Conservation (phyloP, 202 grass and related monocot species). For the Sporobolus alterniflorus region DNA sequence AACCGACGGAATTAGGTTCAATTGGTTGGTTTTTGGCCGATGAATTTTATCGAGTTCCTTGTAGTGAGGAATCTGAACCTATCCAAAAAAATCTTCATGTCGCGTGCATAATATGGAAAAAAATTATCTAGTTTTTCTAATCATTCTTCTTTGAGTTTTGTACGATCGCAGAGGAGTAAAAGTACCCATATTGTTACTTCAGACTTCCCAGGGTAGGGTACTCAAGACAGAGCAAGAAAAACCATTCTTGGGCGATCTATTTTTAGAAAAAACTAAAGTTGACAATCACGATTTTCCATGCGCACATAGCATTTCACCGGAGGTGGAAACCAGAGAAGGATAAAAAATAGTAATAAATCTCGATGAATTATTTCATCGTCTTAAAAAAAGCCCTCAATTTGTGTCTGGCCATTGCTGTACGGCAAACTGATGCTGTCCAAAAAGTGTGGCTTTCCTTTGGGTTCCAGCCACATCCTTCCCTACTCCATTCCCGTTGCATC, state of each 20-base stretch:
- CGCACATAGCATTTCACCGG: not conserved
- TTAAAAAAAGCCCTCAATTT: not conserved
- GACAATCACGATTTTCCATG: not conserved
- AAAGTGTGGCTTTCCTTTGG: conserved; percentile 57
- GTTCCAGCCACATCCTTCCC: not conserved
- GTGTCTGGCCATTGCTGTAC: conserved; percentile 26
- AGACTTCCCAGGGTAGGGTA: not conserved
- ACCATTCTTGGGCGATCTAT: not conserved
- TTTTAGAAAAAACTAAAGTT: conserved; percentile 31
- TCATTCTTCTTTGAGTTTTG: too few species aligned
- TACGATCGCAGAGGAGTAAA: too few species aligned
- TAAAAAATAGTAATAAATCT: conserved; percentile 15
- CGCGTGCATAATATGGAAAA: too few species aligned
- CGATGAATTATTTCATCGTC: not conserved
- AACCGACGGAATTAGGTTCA: too few species aligned
- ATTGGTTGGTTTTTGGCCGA: too few species aligned
- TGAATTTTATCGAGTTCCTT: too few species aligned
- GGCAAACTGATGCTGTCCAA: conserved; percentile 30
- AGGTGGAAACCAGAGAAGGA: conserved; percentile 11
- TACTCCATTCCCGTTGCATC: conserved; percentile 34
- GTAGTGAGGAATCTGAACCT: too few species aligned
- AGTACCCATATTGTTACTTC: too few species aligned
- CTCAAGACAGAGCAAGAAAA: not conserved
- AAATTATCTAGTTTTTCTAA: too few species aligned
- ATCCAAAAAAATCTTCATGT: too few species aligned